Conservation (phyloP, 495 filamentous ascomycete genomes). For the Xylaria flabelliformis region DNA sequence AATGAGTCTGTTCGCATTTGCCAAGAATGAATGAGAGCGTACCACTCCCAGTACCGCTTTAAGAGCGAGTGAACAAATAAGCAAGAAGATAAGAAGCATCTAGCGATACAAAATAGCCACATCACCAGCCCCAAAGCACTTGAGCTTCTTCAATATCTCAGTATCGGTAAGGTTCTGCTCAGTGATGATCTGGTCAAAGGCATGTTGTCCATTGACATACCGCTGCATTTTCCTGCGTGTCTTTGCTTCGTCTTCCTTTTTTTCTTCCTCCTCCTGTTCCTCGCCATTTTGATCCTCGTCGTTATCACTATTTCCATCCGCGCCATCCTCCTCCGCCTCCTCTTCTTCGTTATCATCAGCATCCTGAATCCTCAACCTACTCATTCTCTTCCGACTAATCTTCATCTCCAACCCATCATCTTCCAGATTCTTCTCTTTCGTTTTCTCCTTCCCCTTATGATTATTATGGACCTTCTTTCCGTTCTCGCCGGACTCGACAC, state of each 20-base stretch:
- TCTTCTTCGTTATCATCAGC: background rate
- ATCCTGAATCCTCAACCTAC: slow-evolving; percentile 1
- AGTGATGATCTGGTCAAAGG: slow-evolving; percentile 89
- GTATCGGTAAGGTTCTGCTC: slow-evolving; percentile 68
- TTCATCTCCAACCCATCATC: slow-evolving; percentile 28
- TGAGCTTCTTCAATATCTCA: slow-evolving; percentile 60
- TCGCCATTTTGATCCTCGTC: slow-evolving; percentile 21
- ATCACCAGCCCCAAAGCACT: slow-evolving; percentile 53
- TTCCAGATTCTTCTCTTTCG: slow-evolving; percentile 4
- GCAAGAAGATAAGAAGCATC: too few species aligned
- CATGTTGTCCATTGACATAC: slow-evolving; percentile 82
- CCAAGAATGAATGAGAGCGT: too few species aligned
- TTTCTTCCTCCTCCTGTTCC: slow-evolving; percentile 7
- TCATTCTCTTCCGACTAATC: background rate
- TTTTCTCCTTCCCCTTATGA: slow-evolving; percentile 4
- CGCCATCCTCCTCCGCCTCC: background rate
- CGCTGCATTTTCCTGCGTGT: slow-evolving; percentile 65
- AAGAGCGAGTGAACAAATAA: too few species aligned
- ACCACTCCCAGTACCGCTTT: too few species aligned
- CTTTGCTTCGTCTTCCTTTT: slow-evolving; percentile 34
- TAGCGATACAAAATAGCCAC: slow-evolving; percentile 57
- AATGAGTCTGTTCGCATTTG: too few species aligned
- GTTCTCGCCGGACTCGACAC: slow-evolving; percentile 32
- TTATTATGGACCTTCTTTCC: background rate
- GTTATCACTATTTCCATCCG: background rate